Base-by-base conservation (phyloP, 1,139 yeast genomes). In the Kurtzmaniella quercitrusa region DNA sequence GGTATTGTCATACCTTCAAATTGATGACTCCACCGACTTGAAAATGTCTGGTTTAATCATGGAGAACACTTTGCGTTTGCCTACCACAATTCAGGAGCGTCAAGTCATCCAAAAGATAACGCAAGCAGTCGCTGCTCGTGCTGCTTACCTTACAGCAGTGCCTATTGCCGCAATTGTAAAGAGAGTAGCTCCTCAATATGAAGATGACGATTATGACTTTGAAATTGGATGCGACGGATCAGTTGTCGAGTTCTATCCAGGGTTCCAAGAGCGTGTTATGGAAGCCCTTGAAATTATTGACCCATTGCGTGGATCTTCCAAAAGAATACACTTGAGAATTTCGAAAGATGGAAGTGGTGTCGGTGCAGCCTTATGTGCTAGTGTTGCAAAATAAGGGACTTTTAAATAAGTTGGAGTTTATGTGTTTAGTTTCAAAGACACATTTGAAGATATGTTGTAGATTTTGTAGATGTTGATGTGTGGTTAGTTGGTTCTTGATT, bases 181-280 rank as follows among this genome's bases (percentile, higher is more conserved):
- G 16, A 62, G 73, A 40, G 73, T 71, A 9, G 64, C 68, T 41
- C 68, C 59, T 16, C 73, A 68, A 46, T 70, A 68, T 49, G 73
- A 74, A 37, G 74, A 79, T 46, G 80, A 76, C 50, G 79, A 78
- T 49, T 79, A 74, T 48, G 86, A 81, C 54, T 87, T 90, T 46
- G 97, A 91, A 63, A 78, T 91, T 54, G 98, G 97, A 43, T 90
- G 91, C 48, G 98, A 91, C 62, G 98, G 98, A 23, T 83, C 96
- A 6, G 94, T 91, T 46, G 85, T 90, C 43, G 96, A 91, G 64
- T 85, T 79, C 58, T 93, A 90, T 61, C 98, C 98, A 17, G 90
- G 90, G 25, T 91, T 85, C 66, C 81, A 84, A 64, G 76, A 81
- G 9, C 77, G 79, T 71, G 72, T 91, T 51, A 76, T 90, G 58